phyloP scores from a whole-genome alignment of 176 grass and related monocot genomes.

The Carex pumila region DNA sequence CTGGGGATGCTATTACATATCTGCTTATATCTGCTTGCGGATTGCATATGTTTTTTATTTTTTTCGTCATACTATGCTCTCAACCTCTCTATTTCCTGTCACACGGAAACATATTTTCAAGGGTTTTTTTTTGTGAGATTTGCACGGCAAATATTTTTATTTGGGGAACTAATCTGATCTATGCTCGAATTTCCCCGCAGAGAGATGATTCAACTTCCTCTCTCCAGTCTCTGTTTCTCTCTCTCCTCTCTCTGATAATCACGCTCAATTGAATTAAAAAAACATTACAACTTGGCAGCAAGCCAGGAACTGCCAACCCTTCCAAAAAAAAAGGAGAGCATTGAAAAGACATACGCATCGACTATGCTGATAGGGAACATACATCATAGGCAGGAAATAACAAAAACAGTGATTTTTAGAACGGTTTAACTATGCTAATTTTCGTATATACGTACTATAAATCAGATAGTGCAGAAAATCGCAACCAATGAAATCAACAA shows the following conservation, averaged over 20 bases:
- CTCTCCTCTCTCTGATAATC: neutral
- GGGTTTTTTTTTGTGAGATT: neutral
- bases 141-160: neutral
- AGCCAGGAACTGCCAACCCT: too few relatives aligned
- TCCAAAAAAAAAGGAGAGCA: too few relatives aligned
- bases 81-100: too few relatives aligned
- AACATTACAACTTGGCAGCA: too few relatives aligned
- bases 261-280: neutral
- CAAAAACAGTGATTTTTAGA: neutral
- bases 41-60: neutral
- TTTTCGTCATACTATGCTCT: neutral
- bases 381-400: neutral
- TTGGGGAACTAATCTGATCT: neutral
- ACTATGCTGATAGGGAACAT: neutral
- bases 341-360: neutral
- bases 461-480: neutral
- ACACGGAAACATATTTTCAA: neutral
- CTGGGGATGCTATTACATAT: conserved; percentile 4
- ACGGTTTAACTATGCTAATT: neutral
- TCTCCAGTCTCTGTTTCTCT: neutral
- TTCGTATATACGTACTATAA: neutral
- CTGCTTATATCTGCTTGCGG: neutral
- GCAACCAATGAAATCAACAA: neutral
- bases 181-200: neutral
- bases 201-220: neutral